These are phyloP conservation scores for Botryotinia convoluta DNA, from an alignment of 2,329 filamentous ascomycete species.

Conservation along the genomic window DNA sequence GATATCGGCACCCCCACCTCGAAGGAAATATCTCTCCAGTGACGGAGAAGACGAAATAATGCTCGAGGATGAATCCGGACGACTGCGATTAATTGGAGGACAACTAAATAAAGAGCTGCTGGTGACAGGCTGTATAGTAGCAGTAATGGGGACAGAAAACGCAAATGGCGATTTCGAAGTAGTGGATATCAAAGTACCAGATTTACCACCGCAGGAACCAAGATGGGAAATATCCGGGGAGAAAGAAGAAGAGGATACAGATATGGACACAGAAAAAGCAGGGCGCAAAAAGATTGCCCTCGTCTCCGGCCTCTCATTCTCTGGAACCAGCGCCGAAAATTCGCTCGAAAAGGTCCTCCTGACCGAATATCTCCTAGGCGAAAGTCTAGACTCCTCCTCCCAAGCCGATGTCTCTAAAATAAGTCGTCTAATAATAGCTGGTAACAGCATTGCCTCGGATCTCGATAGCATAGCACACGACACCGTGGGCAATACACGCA, in stretches of 20 bases:
- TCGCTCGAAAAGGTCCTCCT: constrained; percentile 74
- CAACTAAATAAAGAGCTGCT: constrained; percentile 66
- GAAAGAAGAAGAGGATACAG: constrained; percentile 48
- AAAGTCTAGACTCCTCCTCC: constrained; percentile 60
- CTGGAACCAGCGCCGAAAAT: constrained; percentile 68
- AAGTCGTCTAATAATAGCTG: constrained; percentile 83
- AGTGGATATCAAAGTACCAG: constrained; percentile 83
- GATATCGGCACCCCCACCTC: constrained; percentile 76
- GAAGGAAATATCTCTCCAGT: constrained; percentile 70
- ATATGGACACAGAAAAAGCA: constrained; percentile 56
- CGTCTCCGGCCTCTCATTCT: constrained; percentile 84
- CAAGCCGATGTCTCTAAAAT: constrained; percentile 66
- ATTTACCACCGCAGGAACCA: constrained; percentile 76
- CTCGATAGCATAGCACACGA: constrained; percentile 34
- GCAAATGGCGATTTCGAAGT: constrained; percentile 89
- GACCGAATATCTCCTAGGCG: constrained; percentile 83
- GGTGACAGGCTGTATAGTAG: constrained; percentile 90
- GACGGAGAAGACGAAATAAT: constrained; percentile 66
- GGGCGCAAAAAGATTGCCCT: constrained; percentile 67
- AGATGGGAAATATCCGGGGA: constrained; percentile 70
- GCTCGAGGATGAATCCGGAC: constrained; percentile 93
- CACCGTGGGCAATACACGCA: constrained; percentile 37
- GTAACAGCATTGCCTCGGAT: constrained; percentile 67
- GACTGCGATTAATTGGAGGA: constrained; percentile 74
- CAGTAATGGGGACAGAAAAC: constrained; percentile 94